These are phyloP conservation scores for Jackrogersella minutella DNA, from an alignment of 495 filamentous ascomycete genomes.

Conservation along the genomic window DNA sequence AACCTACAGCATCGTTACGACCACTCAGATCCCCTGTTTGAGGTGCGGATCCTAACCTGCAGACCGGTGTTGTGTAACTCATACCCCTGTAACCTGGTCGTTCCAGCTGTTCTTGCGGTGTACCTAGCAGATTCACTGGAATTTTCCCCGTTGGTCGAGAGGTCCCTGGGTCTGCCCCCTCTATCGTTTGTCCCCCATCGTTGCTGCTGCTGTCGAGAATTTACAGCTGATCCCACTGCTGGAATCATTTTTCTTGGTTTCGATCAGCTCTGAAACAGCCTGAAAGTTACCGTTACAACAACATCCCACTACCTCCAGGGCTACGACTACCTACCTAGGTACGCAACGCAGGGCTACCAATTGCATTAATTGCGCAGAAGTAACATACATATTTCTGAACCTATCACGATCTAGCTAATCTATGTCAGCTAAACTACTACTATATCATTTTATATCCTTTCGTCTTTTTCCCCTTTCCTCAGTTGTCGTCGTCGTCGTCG, in stretches of 20 bases:
- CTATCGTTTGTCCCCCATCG: not conserved
- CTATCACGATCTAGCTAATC: no score
- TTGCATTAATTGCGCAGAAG: slow-evolving; percentile 1
- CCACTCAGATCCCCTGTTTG: slow-evolving; percentile 36
- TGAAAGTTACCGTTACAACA: slow-evolving; percentile 20
- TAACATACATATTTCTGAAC: no score
- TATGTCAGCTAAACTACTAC: not conserved
- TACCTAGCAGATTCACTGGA: slow-evolving; percentile 35
- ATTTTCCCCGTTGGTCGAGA: slow-evolving; percentile 29
- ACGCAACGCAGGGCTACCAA: slow-evolving; percentile 15
- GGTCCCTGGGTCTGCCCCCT: not conserved
- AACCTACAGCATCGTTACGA: slow-evolving; percentile 25
- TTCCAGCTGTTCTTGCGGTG: slow-evolving; percentile 44
- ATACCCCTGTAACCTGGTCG: slow-evolving; percentile 20
- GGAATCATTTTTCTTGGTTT: slow-evolving; percentile 3
- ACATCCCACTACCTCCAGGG: not conserved
- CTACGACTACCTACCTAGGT: not conserved
- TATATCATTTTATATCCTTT: not conserved
- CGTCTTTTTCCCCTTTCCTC: not conserved
- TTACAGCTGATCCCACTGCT: no score
- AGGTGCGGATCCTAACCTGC: slow-evolving; percentile 24
- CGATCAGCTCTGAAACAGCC: slow-evolving; percentile 20
- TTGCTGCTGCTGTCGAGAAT: not conserved
- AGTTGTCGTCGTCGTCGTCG: no score
- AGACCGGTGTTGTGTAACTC: slow-evolving; percentile 29